Evolutionary conservation across 2,329 filamentous ascomycete species (phyloP).

Genomic region (Neurospora crassa): DNA sequence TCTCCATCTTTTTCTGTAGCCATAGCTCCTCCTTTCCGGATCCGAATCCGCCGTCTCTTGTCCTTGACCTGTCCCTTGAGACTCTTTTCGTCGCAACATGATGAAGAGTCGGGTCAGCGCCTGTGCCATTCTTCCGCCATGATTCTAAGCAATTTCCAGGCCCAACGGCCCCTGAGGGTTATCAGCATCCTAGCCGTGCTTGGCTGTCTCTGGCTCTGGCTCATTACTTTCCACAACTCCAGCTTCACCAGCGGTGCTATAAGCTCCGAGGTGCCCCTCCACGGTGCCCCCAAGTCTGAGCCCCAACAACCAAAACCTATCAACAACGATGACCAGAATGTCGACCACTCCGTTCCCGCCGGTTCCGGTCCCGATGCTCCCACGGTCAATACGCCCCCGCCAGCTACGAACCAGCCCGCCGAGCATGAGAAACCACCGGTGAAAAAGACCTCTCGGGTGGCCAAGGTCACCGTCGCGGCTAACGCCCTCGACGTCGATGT

Average conservation of each 20-base stretch:
- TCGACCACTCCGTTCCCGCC: background rate
- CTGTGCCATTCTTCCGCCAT: constrained; percentile 4
- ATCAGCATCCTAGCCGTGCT: constrained; percentile 2
- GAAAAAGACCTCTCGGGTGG: constrained; percentile 5
- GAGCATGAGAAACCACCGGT: background rate
- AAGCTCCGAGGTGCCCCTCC: background rate
- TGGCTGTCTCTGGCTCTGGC: constrained; percentile 5
- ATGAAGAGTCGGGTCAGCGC: constrained; percentile 3
- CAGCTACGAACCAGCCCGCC: background rate
- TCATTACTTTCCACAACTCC: constrained; percentile 2
- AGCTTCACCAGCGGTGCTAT: constrained; percentile 1
- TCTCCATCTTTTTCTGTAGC: background rate
- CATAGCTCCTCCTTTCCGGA: background rate
- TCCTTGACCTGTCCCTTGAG: background rate
- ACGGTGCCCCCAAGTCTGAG: background rate
- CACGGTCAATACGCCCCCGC: background rate
- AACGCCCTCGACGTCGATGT: constrained; percentile 19
- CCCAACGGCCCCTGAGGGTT: constrained; percentile 3
- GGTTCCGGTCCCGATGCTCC: background rate
- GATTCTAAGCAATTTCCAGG: constrained; percentile 3
- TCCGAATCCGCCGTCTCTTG: background rate
- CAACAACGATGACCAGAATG: background rate
- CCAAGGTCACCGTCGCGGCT: constrained; percentile 20
- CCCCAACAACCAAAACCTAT: background rate
- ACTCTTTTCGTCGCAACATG: background rate